A percentile compares a stretch with the other conserved stretches of the same genome.
Evolutionary conservation across 2,329 filamentous ascomycete genomes (phyloP).

Genomic region (Diaporthe vaccinii): DNA sequence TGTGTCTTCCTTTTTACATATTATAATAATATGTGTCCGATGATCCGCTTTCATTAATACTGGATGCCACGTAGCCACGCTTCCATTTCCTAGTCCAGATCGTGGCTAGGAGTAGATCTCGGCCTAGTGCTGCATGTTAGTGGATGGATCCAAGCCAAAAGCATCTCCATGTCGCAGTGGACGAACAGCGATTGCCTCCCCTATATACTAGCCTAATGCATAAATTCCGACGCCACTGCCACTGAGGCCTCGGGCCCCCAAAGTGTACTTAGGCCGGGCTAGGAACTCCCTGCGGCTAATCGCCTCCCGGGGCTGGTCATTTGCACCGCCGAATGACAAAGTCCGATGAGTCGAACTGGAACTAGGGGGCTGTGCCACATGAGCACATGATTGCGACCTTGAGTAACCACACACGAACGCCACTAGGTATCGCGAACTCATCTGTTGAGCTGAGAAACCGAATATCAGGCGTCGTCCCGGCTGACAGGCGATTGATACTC

Average conservation of each 20-base stretch:
- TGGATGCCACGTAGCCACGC: not conserved
- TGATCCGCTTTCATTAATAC: not conserved
- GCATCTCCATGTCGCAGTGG: not conserved
- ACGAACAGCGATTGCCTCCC: not conserved
- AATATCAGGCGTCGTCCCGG: not conserved
- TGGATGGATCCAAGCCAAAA: not conserved
- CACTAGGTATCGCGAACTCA: not conserved
- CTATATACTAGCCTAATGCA: not conserved
- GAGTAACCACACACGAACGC: not conserved
- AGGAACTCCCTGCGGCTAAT: constrained; percentile 12
- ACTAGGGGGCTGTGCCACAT: constrained; percentile 9
- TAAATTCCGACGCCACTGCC: not conserved
- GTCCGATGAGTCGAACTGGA: not conserved
- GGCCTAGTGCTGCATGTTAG: not conserved
- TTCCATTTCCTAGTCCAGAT: not conserved
- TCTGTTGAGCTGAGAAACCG: not conserved
- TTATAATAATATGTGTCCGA: not conserved
- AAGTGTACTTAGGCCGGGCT: constrained; percentile 21
- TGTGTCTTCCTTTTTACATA: not conserved
- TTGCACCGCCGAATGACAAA: constrained; percentile 1
- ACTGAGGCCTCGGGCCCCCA: constrained; percentile 22
- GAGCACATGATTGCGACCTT: not conserved
- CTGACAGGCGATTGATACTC: not conserved
- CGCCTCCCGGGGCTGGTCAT: not conserved
- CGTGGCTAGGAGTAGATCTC: not conserved